A percentile compares a stretch with the other conserved stretches of the same genome.
These are phyloP conservation scores for Fomitopsis pinicola DNA, from an alignment of 1,284 basidiomycete species.

Conservation along the genomic window DNA sequence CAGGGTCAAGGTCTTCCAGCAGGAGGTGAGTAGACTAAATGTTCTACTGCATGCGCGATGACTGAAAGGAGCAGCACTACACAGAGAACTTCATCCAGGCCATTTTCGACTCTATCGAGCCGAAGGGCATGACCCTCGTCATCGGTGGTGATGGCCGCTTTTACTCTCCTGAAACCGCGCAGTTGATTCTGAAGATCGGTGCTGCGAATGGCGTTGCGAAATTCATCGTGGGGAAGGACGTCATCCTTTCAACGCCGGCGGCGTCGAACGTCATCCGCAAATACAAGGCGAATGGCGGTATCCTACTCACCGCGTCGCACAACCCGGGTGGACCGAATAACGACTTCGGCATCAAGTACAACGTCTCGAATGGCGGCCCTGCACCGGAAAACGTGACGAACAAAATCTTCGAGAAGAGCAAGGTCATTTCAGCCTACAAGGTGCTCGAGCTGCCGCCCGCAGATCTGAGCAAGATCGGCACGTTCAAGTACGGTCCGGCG, in stretches of 20 bases:
- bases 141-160: constrained; percentile 97
- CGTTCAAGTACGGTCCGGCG: constrained; percentile 77
- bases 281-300: constrained; percentile 95
- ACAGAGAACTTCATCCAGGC: constrained; percentile 98
- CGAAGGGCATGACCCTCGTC: constrained; percentile 84
- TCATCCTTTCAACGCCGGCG: constrained; percentile 95
- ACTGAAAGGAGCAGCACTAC: constrained; percentile 66
- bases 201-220: constrained; percentile 89
- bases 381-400: constrained; percentile 94
- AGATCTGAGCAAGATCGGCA: constrained; percentile 83
- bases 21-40: constrained; percentile 53
- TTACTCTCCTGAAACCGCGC: constrained; percentile 87
- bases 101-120: constrained; percentile 88
- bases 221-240: constrained; percentile 86
- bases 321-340: constrained; percentile 97
- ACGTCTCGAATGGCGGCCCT: constrained; percentile 94
- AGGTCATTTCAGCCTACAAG: constrained; percentile 85
- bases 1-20: constrained; percentile 92
- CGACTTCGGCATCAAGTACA: constrained; percentile 99
- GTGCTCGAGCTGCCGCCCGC: constrained; percentile 63
- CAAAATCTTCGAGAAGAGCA: constrained; percentile 90
- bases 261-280: constrained; percentile 94
- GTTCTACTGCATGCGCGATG: constrained; percentile 8
- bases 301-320: constrained; percentile 96
- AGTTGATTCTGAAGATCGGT: constrained; percentile 88